A percentile compares a stretch with the other conserved stretches of the same genome.
Conservation (phyloP, 2,329 filamentous ascomycete species). For the Nemania sp. region DNA sequence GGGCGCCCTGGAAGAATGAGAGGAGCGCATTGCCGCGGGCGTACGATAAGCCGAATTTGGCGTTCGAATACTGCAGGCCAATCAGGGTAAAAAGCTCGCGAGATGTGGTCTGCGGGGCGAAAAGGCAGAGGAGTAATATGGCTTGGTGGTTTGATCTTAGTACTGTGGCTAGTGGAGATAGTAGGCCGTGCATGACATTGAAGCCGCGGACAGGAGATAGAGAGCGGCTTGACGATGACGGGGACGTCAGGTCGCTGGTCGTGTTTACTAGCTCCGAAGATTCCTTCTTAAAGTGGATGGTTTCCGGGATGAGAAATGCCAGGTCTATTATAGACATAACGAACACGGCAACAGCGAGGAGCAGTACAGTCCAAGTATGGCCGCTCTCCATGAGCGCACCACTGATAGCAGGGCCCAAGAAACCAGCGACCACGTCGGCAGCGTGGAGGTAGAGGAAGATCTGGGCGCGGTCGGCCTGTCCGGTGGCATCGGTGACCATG, state of each 20-base stretch:
- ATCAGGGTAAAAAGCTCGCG: background rate
- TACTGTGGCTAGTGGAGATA: background rate
- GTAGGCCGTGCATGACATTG: background rate
- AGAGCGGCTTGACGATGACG: background rate
- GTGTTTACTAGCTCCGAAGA: background rate
- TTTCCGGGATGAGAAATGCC: background rate
- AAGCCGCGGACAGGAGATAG: too few species aligned
- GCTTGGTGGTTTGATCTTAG: background rate
- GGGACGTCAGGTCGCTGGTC: background rate
- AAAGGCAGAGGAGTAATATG: background rate
- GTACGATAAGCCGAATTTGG: background rate
- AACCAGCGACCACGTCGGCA: constrained; percentile 18
- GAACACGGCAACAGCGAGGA: constrained; percentile 3
- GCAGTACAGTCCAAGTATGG: constrained; percentile 21
- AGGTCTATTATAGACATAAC: background rate
- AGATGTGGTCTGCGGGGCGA: background rate
- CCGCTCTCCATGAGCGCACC: constrained; percentile 30
- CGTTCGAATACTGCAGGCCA: background rate
- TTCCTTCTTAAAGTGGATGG: background rate
- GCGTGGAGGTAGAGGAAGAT: constrained; percentile 30
- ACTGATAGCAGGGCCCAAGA: constrained; percentile 25
- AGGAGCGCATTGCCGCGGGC: background rate
- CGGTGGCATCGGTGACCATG: constrained; percentile 23
- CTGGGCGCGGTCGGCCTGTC: constrained; percentile 23
- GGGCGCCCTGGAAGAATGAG: background rate